A percentile compares a stretch with the other conserved stretches of the same genome.
These are phyloP conservation scores for Alternaria conjuncta DNA, from an alignment of 2,329 filamentous ascomycete species.

Conservation along the genomic window DNA sequence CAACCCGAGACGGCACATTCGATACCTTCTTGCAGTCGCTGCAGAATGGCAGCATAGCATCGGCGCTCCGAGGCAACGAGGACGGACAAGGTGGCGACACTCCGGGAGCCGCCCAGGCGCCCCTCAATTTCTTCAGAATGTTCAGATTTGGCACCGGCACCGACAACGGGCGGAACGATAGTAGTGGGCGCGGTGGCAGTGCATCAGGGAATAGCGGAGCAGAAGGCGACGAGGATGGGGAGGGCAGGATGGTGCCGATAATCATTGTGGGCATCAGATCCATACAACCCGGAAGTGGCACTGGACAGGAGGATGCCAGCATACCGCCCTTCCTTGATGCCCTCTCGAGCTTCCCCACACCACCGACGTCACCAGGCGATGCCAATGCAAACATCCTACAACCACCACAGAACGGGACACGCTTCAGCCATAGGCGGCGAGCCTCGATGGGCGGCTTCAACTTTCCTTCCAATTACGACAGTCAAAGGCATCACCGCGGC, in stretches of 20 bases:
- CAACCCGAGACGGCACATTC: conserved; percentile 66
- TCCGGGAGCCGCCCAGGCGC: conserved; percentile 54
- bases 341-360: conserved; percentile 56
- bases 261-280: conserved; percentile 74
- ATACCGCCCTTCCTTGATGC: conserved; percentile 59
- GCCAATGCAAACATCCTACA: conserved; percentile 59
- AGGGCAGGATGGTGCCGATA: conserved; percentile 68
- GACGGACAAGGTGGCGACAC: conserved; percentile 49
- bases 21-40: conserved; percentile 68
- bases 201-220: conserved; percentile 24
- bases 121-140: conserved; percentile 72
- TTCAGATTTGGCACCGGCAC: conserved; percentile 68
- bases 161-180: conserved; percentile 25
- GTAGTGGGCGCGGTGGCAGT: conserved; percentile 33
- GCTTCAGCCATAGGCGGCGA: conserved; percentile 60
- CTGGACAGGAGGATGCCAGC: conserved; percentile 51
- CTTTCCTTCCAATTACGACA: conserved; percentile 60
- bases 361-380: conserved; percentile 55
- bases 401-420: conserved; percentile 61
- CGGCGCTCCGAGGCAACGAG: conserved; percentile 56
- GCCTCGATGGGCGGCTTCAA: conserved; percentile 62
- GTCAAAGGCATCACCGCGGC: conserved; percentile 59
- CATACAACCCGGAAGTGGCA: conserved; percentile 61
- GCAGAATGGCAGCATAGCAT: conserved; percentile 66
- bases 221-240: conserved; percentile 49